These are phyloP conservation scores for Akanthomyces muscarius DNA, from an alignment of 2,329 filamentous ascomycete species.

Conservation along the genomic window DNA sequence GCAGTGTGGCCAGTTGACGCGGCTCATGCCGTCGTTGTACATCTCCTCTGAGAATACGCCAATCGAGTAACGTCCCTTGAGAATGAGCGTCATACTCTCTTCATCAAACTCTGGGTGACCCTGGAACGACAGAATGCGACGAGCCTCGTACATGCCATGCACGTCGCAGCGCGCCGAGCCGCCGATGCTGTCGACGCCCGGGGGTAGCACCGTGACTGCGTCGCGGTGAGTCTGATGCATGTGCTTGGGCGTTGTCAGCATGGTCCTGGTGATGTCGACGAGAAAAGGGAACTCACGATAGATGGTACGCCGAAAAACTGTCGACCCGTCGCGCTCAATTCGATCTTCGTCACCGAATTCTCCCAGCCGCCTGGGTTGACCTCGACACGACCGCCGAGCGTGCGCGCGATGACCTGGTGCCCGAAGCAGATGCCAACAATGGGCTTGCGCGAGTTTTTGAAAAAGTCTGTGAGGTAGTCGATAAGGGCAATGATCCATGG, in stretches of 20 bases:
- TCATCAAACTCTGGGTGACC: conserved; percentile 46
- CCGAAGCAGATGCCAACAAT: conserved; percentile 47
- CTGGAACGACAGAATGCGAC: conserved; percentile 39
- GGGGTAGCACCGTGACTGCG: conserved; percentile 38
- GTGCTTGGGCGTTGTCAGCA: conserved; percentile 24
- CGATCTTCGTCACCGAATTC: conserved; percentile 39
- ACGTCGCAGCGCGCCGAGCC: conserved; percentile 38
- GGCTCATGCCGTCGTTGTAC: conserved; percentile 26
- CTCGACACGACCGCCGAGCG: conserved; percentile 35
- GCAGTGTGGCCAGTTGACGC: conserved; percentile 21
- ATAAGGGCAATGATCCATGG: conserved; percentile 43
- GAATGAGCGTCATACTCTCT: conserved; percentile 36
- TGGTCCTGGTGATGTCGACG: background rate
- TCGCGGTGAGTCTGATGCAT: conserved; percentile 48
- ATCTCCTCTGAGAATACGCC: conserved; percentile 26
- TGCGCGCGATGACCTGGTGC: conserved; percentile 45
- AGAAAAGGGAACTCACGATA: conserved; percentile 25
- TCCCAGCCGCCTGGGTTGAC: conserved; percentile 42
- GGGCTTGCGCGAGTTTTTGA: conserved; percentile 28
- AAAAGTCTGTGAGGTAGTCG: conserved; percentile 33
- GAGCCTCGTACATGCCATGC: conserved; percentile 40
- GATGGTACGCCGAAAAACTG: conserved; percentile 36
- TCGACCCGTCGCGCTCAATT: conserved; percentile 37
- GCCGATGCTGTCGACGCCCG: conserved; percentile 37
- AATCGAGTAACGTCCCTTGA: conserved; percentile 27